These are phyloP conservation scores for Petunia hybrid DNA, from an alignment of 305 asterid species.

Conservation along the genomic window DNA sequence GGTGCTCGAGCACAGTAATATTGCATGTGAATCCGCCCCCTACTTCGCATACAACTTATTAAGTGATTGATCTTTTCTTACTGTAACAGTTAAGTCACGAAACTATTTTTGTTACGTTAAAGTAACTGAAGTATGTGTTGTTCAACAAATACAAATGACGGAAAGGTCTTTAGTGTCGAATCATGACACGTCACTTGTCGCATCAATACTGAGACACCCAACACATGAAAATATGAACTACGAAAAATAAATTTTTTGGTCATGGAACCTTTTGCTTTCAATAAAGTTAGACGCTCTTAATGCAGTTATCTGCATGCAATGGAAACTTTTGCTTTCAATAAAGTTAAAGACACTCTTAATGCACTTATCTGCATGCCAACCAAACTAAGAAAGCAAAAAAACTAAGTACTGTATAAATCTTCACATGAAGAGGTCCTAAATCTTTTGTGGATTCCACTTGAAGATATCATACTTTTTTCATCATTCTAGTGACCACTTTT, in stretches of 20 bases:
- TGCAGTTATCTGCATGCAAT: conserved; percentile 7
- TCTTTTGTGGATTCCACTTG: too few species aligned
- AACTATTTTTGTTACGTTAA: too few species aligned
- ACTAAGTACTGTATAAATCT: neutral
- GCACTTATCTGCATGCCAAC: conserved; percentile 22
- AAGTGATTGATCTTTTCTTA: too few species aligned
- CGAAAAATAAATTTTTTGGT: neutral
- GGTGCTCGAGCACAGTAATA: too few species aligned
- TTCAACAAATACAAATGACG: too few species aligned
- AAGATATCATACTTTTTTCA: neutral
- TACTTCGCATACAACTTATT: too few species aligned
- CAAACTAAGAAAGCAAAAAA: neutral
- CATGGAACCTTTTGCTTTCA: conserved; percentile 18
- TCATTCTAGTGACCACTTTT: neutral
- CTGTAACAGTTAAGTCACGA: too few species aligned
- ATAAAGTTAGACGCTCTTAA: conserved; percentile 1
- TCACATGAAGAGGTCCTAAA: neutral
- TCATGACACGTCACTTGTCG: too few species aligned
- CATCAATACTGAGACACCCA: neutral
- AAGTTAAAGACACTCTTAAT: neutral
- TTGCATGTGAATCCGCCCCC: too few species aligned
- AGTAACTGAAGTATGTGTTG: too few species aligned
- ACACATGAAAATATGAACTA: neutral
- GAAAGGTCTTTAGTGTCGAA: too few species aligned
- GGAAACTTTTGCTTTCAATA: conserved; percentile 15